These are phyloP conservation scores for Verticillium isaacii DNA, from an alignment of 2,329 filamentous ascomycete species.

Conservation along the genomic window DNA sequence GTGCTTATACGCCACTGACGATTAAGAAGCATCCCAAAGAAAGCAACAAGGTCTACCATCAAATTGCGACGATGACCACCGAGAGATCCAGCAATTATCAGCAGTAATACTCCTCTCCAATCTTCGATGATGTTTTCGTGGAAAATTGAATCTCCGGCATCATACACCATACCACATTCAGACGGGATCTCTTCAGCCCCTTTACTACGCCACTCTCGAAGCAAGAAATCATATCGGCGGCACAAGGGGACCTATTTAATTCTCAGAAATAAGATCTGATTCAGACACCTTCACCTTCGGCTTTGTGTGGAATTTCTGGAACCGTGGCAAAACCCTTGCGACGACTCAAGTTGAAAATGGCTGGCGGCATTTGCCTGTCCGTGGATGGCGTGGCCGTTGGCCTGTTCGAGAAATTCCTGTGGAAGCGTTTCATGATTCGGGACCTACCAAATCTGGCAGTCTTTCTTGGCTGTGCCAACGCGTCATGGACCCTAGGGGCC, in stretches of 20 bases:
- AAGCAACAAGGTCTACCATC: too few relatives aligned
- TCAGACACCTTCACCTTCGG: slow-evolving; percentile 59
- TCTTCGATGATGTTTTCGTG: slow-evolving; percentile 56
- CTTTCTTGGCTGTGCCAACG: slow-evolving; percentile 56
- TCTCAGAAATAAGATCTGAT: slow-evolving; percentile 65
- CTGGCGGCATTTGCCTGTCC: slow-evolving; percentile 43
- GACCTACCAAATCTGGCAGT: slow-evolving; percentile 57
- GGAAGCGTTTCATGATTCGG: slow-evolving; percentile 58
- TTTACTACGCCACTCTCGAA: slow-evolving; percentile 64
- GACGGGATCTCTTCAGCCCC: slow-evolving; percentile 41
- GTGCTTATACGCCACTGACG: too few relatives aligned
- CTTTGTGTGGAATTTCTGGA: slow-evolving; percentile 69
- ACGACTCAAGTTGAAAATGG: slow-evolving; percentile 51
- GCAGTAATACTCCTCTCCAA: too few relatives aligned
- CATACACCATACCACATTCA: slow-evolving; percentile 67
- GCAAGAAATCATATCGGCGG: slow-evolving; percentile 62
- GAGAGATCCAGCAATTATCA: too few relatives aligned
- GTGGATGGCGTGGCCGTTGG: slow-evolving; percentile 45
- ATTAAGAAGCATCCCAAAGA: too few relatives aligned
- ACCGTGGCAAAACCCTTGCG: slow-evolving; percentile 43
- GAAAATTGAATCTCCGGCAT: slow-evolving; percentile 74
- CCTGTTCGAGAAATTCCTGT: slow-evolving; percentile 42
- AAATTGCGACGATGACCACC: too few relatives aligned
- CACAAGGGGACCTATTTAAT: slow-evolving; percentile 76
- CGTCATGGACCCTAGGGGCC: slow-evolving; percentile 58